phyloP scores from a whole-genome alignment of 768 basidiomycete species.

The Auricularia sp. region DNA sequence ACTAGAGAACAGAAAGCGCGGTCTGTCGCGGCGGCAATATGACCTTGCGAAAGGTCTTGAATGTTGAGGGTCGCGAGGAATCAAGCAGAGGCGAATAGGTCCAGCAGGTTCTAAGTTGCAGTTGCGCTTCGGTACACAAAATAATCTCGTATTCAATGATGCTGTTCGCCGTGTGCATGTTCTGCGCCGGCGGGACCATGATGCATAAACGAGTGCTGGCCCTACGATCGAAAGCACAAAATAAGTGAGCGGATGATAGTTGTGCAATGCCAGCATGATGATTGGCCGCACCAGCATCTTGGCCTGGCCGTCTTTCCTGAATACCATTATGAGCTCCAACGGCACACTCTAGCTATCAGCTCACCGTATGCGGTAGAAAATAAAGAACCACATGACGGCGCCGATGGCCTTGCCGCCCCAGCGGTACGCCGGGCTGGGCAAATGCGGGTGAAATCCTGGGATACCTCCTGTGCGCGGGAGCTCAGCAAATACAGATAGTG shows the following conservation, averaged over 20 bases:
- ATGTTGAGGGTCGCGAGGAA: too few species aligned
- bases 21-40: too few species aligned
- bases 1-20: too few species aligned
- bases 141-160: neutral
- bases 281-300: neutral
- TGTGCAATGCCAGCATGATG: neutral
- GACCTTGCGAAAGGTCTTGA: too few species aligned
- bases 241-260: neutral
- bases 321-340: neutral
- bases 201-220: slow-evolving; percentile 1
- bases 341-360: slow-evolving; percentile 18
- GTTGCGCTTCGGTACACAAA: neutral
- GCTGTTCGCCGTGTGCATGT: neutral
- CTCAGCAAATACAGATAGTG: slow-evolving; percentile 2
- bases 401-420: slow-evolving; percentile 79
- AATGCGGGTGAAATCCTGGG: slow-evolving; percentile 80
- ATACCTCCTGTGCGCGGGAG: slow-evolving; percentile 14
- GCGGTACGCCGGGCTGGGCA: slow-evolving; percentile 65
- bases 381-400: slow-evolving; percentile 97
- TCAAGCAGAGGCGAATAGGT: too few species aligned
- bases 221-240: neutral
- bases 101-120: too few species aligned
- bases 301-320: neutral
- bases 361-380: slow-evolving; percentile 90
- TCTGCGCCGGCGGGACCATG: neutral